Evolutionary conservation across 1,139 yeast genomes (phyloP).

Genomic region (Waltiozyma sp.): DNA sequence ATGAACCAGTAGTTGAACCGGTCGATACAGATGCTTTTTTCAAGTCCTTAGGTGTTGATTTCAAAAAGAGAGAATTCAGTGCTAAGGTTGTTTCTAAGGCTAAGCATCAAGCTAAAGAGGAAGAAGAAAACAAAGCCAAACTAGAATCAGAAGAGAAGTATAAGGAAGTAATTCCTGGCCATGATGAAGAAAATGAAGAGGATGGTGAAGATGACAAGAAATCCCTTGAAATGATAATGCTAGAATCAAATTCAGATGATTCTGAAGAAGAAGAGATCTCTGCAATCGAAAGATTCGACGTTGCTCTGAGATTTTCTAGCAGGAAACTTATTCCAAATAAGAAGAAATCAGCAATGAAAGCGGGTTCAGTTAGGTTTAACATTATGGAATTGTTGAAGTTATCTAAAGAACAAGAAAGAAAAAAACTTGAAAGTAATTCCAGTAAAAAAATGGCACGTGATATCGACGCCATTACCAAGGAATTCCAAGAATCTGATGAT

Average conservation of each 20-base stretch:
- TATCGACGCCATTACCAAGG: not conserved
- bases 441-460: not conserved
- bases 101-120: not conserved
- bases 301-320: not conserved
- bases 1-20: not conserved
- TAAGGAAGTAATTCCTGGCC: not conserved
- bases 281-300: not conserved
- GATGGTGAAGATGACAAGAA: not conserved
- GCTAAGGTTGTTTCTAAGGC: not conserved
- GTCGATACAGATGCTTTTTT: not conserved
- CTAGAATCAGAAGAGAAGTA: not conserved
- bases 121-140: not conserved
- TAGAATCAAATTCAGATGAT: not conserved
- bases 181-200: not conserved
- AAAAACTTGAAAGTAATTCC: not conserved
- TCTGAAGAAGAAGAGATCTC: not conserved
- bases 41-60: not conserved
- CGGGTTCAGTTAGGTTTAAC: not conserved
- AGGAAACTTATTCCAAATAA: not conserved
- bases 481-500: slow-evolving; percentile 25
- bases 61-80: not conserved
- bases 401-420: not conserved
- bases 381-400: not conserved
- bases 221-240: not conserved
- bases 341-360: too few species aligned